Evolutionary conservation across 2,329 filamentous ascomycete genomes (phyloP), one percentile per base, ranked within the genome.

Genomic region (Chrysoporthe deuterocubensis): DNA sequence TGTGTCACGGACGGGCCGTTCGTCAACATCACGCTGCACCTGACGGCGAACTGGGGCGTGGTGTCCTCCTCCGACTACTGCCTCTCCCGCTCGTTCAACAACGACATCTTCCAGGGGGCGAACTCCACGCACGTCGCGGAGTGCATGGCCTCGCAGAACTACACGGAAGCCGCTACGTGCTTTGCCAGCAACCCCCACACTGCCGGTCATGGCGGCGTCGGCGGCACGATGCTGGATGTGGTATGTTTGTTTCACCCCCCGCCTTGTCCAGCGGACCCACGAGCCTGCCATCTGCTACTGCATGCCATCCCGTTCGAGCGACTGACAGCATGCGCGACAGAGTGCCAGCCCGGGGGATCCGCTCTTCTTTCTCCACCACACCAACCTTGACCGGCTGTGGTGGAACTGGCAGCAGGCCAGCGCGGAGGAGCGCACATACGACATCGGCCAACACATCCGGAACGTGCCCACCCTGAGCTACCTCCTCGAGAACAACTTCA

Each of bases 1-100:
- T 81, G 78, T 68, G 74, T 80, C 48, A 56, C 67, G 0, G 73
- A 76, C 48, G 79, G 79, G 2, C 77, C 77, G 0, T 80, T 80
- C 70, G 70, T 68, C 11, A 77, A 78, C 68, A 58, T 76, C 56
- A 75, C 73, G 0, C 72, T 79, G n/a, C 74, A 75, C 43, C 43
- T 67, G 37, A 43, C 44, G n/a, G 43, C 43, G 26, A 43, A 40
- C 11, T 62, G 60, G 46, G 62, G 52, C 16, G 54, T 62, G 18
- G 56, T 64, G 34, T 52, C 50, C 43, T 37, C 56, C 18, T 50
- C 60, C 18, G 64, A 66, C 14, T 67, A 64, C 43, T 67, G 65
- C 43, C 54, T 67, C 8, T 42, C 61, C 14, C 61, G 65, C 16
- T 32, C 40, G 4, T 67, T 69, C 56, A 67, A 56, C 18, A 44